Base-by-base conservation (phyloP, 2,329 filamentous ascomycete genomes). In the Pseudopyricularia cyperi region DNA sequence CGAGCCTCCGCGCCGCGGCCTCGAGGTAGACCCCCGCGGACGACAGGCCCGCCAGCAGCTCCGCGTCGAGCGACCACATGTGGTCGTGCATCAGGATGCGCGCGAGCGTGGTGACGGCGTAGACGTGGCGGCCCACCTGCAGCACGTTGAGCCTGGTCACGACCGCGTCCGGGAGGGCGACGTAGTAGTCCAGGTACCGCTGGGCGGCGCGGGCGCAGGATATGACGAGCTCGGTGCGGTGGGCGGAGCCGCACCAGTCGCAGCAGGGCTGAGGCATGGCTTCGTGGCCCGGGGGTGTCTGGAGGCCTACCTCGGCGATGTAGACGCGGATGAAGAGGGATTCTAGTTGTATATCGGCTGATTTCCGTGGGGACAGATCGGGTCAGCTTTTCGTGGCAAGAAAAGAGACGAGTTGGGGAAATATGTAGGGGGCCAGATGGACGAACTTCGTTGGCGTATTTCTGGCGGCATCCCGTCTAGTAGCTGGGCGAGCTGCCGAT, bases 261-360 rank as follows among this genome's bases (percentile, higher is more conserved):
- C 58, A 60, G 55, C 58, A 59, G 6, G 46, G 48, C 15, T 22
- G 12, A 12, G 37, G 28, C 30, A 24, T 22, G 24, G 19, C 39
- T 19, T 14, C 8, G 30, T 51, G 37, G 15, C 53, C 53, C 3
- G 48, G 28, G 0, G 58, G 55, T 7, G 53, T 46, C 2, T 46
- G 51, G 26, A 60, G 33, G 15, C 54, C 53, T 17, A 60, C 52
- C n/a, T 59, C 54, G 51, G 55, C 55, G 34, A 60, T 56, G 42
- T 48, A 37, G 4, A 58, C 52, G 8, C 54, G 57, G 4, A 60
- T 35, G 48, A 53, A 58, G n/a, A 55, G 42, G 28, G 55, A 50
- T 11, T 54, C 28, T n/a, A 52, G 30, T 35, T 46, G 24, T 22
- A 54, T 44, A 30, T 26, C 32, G 17, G 44, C 53, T 54, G 42